Evolutionary conservation across 495 filamentous ascomycete species (phyloP), one percentile per base, ranked within the genome.

Genomic region (Chaetomium tenue): DNA sequence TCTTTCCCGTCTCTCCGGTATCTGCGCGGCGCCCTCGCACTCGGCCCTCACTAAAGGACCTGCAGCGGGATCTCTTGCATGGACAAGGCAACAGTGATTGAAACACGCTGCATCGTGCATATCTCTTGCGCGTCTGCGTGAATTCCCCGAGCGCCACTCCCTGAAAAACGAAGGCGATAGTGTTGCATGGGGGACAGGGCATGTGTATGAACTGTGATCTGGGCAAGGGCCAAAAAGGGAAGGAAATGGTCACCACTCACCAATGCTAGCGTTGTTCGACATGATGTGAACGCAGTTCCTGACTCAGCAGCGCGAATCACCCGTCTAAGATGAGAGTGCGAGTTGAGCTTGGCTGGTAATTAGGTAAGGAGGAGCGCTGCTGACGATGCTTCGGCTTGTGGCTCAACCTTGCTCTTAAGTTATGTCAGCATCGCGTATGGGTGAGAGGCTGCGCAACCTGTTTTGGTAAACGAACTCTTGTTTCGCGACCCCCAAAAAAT

Each of bases 221-320:
- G 16, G 25, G 13, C 39, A 39, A 23, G 15, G 57, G 20, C 47
- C 26, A 39, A 50, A 53, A 42, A 53, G 57, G 52, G 44, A 63
- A 63, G 20, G 15, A 30, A 60, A 67, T 40, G 13, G 15, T 26
- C 40, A 67, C 39, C 61, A 66, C 69, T 65, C 59, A 71, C 69
- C 69, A 30, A 58, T 58, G 44, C 58, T 69, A 60, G 60, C 20
- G 54, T 60, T 63, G 56, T 37, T 67, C 25, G 65, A 47, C 61
- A 66, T 69, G 60, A 50, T 52, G 66, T 48, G 46, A 46, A 28
- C 50, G 15, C 54, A 40, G 54, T 60, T 58, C 58, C 69, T 71
- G 67, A 71, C 67, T 71, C 69, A 71, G 69, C 69, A 58, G 22
- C 48, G 55, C 18, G 13, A 46, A 18, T 7, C 33, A 37, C 33